Conservation (phyloP, 495 filamentous ascomycete species). For the Daldinia decipiens region DNA sequence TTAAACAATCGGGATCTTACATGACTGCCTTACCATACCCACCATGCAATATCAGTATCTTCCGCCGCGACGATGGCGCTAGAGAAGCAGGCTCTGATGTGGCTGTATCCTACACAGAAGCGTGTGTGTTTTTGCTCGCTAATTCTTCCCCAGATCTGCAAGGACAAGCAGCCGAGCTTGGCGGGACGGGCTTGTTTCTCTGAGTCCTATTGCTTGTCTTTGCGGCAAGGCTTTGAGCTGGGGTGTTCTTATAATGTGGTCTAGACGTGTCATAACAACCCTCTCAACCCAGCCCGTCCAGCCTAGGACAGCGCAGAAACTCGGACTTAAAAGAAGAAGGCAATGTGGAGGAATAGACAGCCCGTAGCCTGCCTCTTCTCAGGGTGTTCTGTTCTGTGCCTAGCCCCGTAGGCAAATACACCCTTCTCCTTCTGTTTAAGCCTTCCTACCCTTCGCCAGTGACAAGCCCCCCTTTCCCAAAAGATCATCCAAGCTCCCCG, state of each 20-base stretch:
- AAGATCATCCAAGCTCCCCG: slow-evolving; percentile 19
- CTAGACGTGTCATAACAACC: slow-evolving; percentile 13
- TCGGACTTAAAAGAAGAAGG: slow-evolving; percentile 10
- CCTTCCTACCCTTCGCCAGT: background rate
- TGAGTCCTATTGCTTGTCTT: background rate
- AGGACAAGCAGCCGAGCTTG: slow-evolving; percentile 6
- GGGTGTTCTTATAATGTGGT: background rate
- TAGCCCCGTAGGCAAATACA: background rate
- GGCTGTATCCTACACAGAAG: slow-evolving; percentile 27
- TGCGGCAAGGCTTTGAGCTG: background rate
- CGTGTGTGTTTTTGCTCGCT: slow-evolving; percentile 1
- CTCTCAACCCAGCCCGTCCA: slow-evolving; percentile 13
- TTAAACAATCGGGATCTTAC: slow-evolving; percentile 3
- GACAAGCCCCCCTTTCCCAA: slow-evolving; percentile 2
- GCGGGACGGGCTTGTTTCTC: background rate
- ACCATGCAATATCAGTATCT: slow-evolving; percentile 1
- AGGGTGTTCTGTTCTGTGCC: background rate
- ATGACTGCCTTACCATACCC: slow-evolving; percentile 21
- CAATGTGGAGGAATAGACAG: slow-evolving; percentile 8
- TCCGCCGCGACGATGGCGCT: slow-evolving; percentile 23
- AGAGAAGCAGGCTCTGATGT: slow-evolving; percentile 43
- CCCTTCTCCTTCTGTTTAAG: background rate
- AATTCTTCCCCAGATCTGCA: slow-evolving; percentile 37
- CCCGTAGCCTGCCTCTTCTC: slow-evolving; percentile 36
- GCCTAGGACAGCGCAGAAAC: background rate